Evolutionary conservation across 257 asterid species (phyloP).

Genomic region (Vinca minor): DNA sequence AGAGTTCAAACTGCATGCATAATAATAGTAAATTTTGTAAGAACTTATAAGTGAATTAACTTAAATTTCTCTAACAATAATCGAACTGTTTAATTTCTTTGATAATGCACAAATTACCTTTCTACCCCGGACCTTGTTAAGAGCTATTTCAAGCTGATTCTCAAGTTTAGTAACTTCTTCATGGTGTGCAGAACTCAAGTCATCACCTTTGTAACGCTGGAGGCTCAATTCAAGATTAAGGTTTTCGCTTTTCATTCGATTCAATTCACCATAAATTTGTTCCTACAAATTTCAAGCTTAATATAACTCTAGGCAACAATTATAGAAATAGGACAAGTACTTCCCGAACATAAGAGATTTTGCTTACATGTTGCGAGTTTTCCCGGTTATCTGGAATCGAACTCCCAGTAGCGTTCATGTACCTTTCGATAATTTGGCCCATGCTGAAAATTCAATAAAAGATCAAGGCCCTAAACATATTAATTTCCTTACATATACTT

Average conservation of each 20-base stretch:
- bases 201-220: slow-evolving; percentile 67
- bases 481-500: background rate
- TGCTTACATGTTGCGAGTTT: slow-evolving; percentile 30
- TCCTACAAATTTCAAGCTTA: slow-evolving; percentile 26
- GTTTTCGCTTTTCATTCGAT: slow-evolving; percentile 47
- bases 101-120: slow-evolving; percentile 37
- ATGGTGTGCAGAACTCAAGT: slow-evolving; percentile 39
- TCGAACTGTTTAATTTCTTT: background rate
- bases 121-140: slow-evolving; percentile 56
- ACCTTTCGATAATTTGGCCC: slow-evolving; percentile 61
- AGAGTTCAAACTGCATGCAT: slow-evolving; percentile 52
- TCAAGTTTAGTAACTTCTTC: slow-evolving; percentile 58
- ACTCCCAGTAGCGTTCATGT: slow-evolving; percentile 38
- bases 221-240: slow-evolving; percentile 58
- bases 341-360: no score
- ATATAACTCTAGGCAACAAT: background rate
- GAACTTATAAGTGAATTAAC: no score
- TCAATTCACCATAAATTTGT: slow-evolving; percentile 36
- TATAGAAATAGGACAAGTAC: no score
- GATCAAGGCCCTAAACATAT: no score
- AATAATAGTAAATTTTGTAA: background rate
- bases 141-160: slow-evolving; percentile 46
- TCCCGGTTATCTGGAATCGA: slow-evolving; percentile 27
- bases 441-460: slow-evolving; percentile 35
- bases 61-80: background rate